Conservation (phyloP, 2,329 filamentous ascomycete genomes). For the Ascochyta pisi region DNA sequence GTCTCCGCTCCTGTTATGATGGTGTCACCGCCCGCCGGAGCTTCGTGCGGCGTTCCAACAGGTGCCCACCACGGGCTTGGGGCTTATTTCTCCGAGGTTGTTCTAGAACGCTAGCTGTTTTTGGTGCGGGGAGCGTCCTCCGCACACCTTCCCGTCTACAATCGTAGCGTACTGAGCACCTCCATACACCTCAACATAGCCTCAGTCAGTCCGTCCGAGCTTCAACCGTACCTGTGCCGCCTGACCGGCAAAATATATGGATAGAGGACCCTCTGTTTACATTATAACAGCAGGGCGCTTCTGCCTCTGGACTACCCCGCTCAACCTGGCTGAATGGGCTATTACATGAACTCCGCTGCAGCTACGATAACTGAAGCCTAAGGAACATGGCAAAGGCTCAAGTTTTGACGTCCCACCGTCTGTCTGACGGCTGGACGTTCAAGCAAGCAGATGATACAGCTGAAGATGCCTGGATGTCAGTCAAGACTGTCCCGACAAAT, state of each 20-base stretch:
- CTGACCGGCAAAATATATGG: conserved; percentile 13
- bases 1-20: conserved; percentile 10
- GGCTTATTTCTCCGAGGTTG: conserved; percentile 1
- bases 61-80: conserved; percentile 1
- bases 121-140: conserved; percentile 5
- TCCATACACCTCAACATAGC: conserved; percentile 13
- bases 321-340: not conserved
- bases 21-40: conserved; percentile 4
- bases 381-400: conserved; percentile 36
- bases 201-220: conserved; percentile 6
- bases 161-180: conserved; percentile 1
- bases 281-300: conserved; percentile 6
- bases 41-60: not conserved
- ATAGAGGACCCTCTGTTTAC: conserved; percentile 4
- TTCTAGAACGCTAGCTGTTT: conserved; percentile 1
- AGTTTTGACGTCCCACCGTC: conserved; percentile 35
- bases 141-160: conserved; percentile 4
- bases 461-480: conserved; percentile 53
- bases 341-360: not conserved
- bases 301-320: conserved; percentile 13
- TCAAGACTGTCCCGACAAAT: conserved; percentile 55
- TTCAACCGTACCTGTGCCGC: conserved; percentile 11
- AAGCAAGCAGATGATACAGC: conserved; percentile 52
- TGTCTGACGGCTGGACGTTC: conserved; percentile 54
- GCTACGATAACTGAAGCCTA: not conserved